phyloP scores from a whole-genome alignment of 1,139 yeast genomes.

The Candida anutae region DNA sequence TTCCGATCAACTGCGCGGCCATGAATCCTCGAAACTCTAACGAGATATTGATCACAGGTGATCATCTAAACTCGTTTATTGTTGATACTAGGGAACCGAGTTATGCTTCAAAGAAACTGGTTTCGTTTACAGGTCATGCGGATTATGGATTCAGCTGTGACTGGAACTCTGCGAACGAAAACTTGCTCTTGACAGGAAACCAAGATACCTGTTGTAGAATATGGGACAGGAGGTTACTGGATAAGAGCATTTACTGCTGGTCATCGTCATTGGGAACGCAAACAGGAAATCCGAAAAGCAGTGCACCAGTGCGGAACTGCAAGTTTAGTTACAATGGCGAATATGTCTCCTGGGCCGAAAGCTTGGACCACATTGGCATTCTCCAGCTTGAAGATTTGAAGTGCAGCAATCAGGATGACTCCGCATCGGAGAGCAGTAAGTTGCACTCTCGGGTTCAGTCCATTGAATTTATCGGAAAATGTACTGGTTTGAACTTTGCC shows the following conservation, averaged over 20 bases:
- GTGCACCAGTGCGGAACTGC: conserved; percentile 48
- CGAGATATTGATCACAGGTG: conserved; percentile 45
- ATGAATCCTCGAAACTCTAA: conserved; percentile 25
- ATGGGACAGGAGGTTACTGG: conserved; percentile 40
- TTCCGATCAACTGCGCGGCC: conserved; percentile 48
- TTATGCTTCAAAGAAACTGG: conserved; percentile 7
- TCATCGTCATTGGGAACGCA: conserved; percentile 31
- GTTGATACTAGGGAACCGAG: conserved; percentile 31
- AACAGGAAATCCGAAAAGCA: conserved; percentile 7
- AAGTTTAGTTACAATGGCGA: conserved; percentile 41
- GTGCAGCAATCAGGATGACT: too few species aligned
- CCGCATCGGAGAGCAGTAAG: too few species aligned
- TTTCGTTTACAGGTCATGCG: conserved; percentile 34
- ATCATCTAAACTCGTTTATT: conserved; percentile 33
- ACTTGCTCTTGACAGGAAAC: conserved; percentile 46
- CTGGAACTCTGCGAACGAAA: conserved; percentile 41
- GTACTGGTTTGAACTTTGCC: conserved; percentile 49
- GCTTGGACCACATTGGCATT: conserved; percentile 52
- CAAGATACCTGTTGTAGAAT: conserved; percentile 54
- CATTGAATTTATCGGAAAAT: conserved; percentile 50
- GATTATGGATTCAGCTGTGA: conserved; percentile 59
- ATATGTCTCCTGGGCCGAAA: conserved; percentile 50
- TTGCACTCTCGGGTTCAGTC: conserved; percentile 32
- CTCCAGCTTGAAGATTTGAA: conserved; percentile 27
- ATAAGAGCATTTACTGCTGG: conserved; percentile 22